phyloP scores from a whole-genome alignment of 2,329 filamentous ascomycete genomes.

The Sclerotinia sclerotiorum region DNA sequence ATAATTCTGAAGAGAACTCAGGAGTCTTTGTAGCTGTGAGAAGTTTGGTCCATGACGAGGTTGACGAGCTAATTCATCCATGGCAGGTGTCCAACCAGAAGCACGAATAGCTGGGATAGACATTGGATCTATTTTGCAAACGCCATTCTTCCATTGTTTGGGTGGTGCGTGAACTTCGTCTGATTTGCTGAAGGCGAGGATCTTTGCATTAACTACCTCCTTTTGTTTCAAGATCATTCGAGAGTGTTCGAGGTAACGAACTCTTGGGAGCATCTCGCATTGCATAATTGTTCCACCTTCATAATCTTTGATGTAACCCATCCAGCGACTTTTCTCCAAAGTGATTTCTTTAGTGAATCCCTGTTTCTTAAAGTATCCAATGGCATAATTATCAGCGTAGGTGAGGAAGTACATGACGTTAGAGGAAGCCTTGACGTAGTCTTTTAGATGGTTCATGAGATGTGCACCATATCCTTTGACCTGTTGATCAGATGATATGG shows the following conservation, averaged over 20 bases:
- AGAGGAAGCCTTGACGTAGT: conserved; percentile 96
- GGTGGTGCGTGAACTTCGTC: conserved; percentile 86
- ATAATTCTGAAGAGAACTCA: conserved; percentile 95
- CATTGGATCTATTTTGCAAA: conserved; percentile 77
- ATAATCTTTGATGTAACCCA: conserved; percentile 99
- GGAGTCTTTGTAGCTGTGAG: conserved; percentile 85
- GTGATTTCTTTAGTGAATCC: conserved; percentile 99
- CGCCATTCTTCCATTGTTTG: conserved; percentile 77
- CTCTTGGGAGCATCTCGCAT: conserved; percentile 92
- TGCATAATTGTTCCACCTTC: conserved; percentile 99
- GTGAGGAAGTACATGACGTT: conserved; percentile 98
- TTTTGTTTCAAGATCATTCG: conserved; percentile 98
- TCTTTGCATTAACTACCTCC: conserved; percentile 91
- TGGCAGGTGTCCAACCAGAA: conserved; percentile 93
- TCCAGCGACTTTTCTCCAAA: conserved; percentile 85
- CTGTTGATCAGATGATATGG: conserved; percentile 95
- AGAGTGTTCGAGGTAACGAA: conserved; percentile 88
- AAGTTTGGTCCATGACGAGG: conserved; percentile 96
- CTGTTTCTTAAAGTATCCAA: conserved; percentile 98
- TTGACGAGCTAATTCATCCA: conserved; percentile 94
- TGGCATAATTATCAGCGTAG: conserved; percentile 98
- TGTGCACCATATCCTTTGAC: conserved; percentile 98
- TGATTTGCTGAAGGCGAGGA: conserved; percentile 83
- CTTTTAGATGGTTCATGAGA: conserved; percentile 95
- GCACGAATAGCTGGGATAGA: conserved; percentile 84